phyloP scores from a whole-genome alignment of 2,329 filamentous ascomycete genomes.

The Escovopsis sp. region DNA sequence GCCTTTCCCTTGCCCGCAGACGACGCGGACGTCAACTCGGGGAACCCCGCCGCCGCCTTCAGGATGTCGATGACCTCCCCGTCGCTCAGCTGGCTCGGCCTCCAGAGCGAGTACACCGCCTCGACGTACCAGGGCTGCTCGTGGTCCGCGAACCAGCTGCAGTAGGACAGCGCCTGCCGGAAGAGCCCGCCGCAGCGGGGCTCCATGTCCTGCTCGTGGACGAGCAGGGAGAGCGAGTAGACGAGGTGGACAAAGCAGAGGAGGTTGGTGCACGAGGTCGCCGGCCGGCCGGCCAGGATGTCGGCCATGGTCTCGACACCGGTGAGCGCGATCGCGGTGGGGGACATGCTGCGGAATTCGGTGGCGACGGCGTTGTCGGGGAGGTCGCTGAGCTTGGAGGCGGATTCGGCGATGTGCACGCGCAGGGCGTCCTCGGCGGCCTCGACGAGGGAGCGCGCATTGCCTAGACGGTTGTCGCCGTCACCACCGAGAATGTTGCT shows the following conservation, averaged over 20 bases:
- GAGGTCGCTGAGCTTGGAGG: constrained; percentile 25
- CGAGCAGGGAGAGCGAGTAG: constrained; percentile 32
- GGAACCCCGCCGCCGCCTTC: constrained; percentile 8
- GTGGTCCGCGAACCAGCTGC: constrained; percentile 20
- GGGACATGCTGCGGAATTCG: constrained; percentile 24
- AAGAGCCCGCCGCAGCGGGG: constrained; percentile 26
- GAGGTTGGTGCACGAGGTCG: constrained; percentile 25
- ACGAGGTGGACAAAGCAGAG: constrained; percentile 37
- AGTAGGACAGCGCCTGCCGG: constrained; percentile 30
- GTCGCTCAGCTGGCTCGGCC: constrained; percentile 21
- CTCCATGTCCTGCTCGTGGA: constrained; percentile 26
- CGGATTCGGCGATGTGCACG: constrained; percentile 29
- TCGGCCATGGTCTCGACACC: constrained; percentile 27
- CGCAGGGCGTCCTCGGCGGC: constrained; percentile 30
- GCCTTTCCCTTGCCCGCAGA: constrained; percentile 28
- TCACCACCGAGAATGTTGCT: no score
- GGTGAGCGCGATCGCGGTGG: constrained; percentile 21
- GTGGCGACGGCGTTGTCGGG: constrained; percentile 26
- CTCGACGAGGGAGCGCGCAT: constrained; percentile 21
- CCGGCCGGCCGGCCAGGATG: constrained; percentile 23
- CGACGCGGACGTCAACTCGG: constrained; percentile 8
- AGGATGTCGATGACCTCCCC: constrained; percentile 16
- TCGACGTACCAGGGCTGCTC: constrained; percentile 26
- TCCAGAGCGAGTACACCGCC: constrained; percentile 32
- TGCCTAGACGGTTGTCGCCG: no score